Percentiles rank a stretch among this genome's conserved stretches.
Conservation (phyloP, 768 basidiomycete species). For the Phaffia australis region DNA sequence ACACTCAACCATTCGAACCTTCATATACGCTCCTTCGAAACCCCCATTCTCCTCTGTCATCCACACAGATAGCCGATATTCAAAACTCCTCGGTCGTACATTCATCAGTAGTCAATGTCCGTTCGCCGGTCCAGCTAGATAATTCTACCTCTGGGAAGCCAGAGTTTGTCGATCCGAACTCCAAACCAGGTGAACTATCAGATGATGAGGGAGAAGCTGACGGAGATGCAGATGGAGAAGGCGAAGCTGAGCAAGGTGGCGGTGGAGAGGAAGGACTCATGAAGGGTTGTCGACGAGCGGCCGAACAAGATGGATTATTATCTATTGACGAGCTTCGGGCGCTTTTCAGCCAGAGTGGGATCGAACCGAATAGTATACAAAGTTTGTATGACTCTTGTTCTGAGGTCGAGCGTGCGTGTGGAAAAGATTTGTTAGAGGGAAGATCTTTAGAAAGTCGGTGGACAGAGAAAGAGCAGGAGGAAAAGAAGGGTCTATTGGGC, state of each 20-base stretch:
- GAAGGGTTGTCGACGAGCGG: slow-evolving; percentile 57
- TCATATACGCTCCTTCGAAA: slow-evolving; percentile 68
- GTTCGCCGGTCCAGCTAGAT: slow-evolving; percentile 11
- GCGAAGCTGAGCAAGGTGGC: slow-evolving; percentile 26
- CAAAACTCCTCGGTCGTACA: slow-evolving; percentile 49
- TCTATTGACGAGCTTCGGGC: slow-evolving; percentile 48
- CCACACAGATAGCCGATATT: slow-evolving; percentile 48
- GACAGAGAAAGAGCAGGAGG: background rate
- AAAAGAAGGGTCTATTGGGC: background rate
- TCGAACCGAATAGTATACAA: slow-evolving; percentile 49
- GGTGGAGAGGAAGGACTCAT: slow-evolving; percentile 51
- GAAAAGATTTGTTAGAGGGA: background rate
- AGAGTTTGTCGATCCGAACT: slow-evolving; percentile 10
- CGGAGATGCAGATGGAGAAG: slow-evolving; percentile 25
- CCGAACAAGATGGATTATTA: slow-evolving; percentile 58
- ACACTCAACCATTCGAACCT: slow-evolving; percentile 70
- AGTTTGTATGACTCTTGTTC: slow-evolving; percentile 19
- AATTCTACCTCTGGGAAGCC: slow-evolving; percentile 26
- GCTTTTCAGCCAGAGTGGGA: slow-evolving; percentile 49
- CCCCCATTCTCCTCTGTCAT: slow-evolving; percentile 44
- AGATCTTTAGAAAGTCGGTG: slow-evolving; percentile 10
- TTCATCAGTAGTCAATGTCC: slow-evolving; percentile 32
- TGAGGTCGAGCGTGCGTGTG: background rate
- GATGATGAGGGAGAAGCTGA: slow-evolving; percentile 39
- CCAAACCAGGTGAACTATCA: slow-evolving; percentile 40